These are phyloP conservation scores for Endoconidiophora laricicola DNA, from an alignment of 2,329 filamentous ascomycete species.

Conservation along the genomic window DNA sequence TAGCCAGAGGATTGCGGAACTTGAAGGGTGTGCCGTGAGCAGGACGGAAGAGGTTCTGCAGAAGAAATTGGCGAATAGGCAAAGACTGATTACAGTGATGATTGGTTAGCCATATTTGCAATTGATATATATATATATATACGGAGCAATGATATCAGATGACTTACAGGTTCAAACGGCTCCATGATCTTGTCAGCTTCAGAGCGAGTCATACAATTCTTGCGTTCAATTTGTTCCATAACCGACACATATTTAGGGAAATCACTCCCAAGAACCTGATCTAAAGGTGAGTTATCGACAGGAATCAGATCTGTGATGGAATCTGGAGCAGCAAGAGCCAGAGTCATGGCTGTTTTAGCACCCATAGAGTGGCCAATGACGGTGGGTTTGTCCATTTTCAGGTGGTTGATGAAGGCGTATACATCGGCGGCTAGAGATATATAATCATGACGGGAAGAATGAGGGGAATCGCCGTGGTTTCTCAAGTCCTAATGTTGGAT, in stretches of 20 bases:
- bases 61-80: conserved; percentile 73
- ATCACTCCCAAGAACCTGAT: conserved; percentile 54
- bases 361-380: conserved; percentile 96
- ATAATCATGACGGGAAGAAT: conserved; percentile 64
- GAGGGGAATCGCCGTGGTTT: conserved; percentile 85
- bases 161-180: conserved; percentile 49
- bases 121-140: background rate
- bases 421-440: conserved; percentile 68
- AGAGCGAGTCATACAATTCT: conserved; percentile 47
- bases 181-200: conserved; percentile 69
- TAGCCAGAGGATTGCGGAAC: conserved; percentile 66
- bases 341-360: conserved; percentile 79
- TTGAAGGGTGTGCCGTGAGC: conserved; percentile 36
- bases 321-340: conserved; percentile 56
- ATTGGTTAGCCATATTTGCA: background rate
- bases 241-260: conserved; percentile 69
- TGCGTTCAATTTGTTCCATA: conserved; percentile 67
- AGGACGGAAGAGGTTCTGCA: conserved; percentile 62
- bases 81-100: conserved; percentile 31
- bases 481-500: conserved; percentile 51
- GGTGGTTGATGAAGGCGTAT: conserved; percentile 55
- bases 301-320: conserved; percentile 56
- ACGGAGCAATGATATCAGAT: background rate
- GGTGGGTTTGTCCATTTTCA: conserved; percentile 52
- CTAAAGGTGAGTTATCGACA: conserved; percentile 84